phyloP scores from a whole-genome alignment of 2,329 filamentous ascomycete species.

The Hypoxylon sp. region DNA sequence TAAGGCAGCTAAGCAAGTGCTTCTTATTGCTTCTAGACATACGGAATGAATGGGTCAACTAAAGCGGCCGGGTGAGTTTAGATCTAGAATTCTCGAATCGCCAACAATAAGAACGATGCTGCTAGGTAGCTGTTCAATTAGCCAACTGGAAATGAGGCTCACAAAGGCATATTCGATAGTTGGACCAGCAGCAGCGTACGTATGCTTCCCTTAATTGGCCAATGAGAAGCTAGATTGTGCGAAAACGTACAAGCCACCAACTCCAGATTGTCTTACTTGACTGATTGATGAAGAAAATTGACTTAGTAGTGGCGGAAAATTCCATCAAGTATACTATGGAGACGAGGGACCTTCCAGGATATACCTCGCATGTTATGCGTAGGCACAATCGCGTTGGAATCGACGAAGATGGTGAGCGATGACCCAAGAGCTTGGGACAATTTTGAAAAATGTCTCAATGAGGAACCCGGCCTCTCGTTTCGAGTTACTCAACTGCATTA shows the following conservation, averaged over 20 bases:
- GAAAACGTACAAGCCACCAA: conserved; percentile 20
- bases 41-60: background rate
- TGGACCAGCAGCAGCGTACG: conserved; percentile 28
- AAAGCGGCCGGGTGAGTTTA: background rate
- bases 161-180: conserved; percentile 18
- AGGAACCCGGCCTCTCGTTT: conserved; percentile 20
- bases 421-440: conserved; percentile 41
- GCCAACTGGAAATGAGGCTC: conserved; percentile 26
- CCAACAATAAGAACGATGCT: background rate
- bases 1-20: conserved; percentile 7
- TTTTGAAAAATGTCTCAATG: conserved; percentile 31
- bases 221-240: conserved; percentile 13
- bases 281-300: conserved; percentile 22
- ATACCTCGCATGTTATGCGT: conserved; percentile 26
- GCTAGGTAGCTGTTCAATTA: background rate
- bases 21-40: background rate
- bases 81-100: background rate
- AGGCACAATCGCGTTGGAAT: conserved; percentile 19
- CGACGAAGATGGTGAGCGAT: conserved; percentile 16
- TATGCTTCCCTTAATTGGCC: conserved; percentile 30
- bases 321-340: background rate
- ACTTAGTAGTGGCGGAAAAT: conserved; percentile 13
- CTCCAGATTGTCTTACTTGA: conserved; percentile 22
- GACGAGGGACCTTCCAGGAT: conserved; percentile 26
- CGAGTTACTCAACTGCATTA: conserved; percentile 39